phyloP scores from a whole-genome alignment of 441 rosid species.

The Daphne laureola region DNA sequence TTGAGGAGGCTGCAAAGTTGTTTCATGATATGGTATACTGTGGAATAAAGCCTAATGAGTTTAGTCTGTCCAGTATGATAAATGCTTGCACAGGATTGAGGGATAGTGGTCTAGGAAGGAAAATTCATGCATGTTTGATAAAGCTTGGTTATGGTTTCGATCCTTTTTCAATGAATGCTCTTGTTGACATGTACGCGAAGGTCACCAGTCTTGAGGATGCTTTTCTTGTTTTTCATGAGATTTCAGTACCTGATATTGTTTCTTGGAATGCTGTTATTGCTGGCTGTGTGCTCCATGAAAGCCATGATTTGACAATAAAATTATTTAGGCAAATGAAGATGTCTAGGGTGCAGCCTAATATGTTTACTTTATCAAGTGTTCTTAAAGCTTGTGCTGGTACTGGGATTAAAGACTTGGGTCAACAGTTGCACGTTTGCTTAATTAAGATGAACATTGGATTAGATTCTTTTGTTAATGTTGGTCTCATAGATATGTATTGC shows the following conservation, averaged over 20 bases:
- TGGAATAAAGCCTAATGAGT: constrained; percentile 54
- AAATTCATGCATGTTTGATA: constrained; percentile 40
- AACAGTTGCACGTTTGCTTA: constrained; percentile 41
- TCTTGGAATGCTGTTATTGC: constrained; percentile 72
- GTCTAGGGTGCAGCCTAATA: constrained; percentile 37
- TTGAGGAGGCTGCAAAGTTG: constrained; percentile 35
- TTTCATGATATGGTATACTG: constrained; percentile 46
- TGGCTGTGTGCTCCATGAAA: constrained; percentile 47
- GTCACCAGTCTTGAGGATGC: constrained; percentile 41
- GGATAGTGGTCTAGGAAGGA: constrained; percentile 38
- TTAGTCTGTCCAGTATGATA: constrained; percentile 57
- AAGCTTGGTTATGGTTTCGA: constrained; percentile 49
- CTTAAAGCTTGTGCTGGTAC: constrained; percentile 52
- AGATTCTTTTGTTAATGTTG: constrained; percentile 51
- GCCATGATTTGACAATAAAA: constrained; percentile 29
- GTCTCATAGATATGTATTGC: constrained; percentile 57
- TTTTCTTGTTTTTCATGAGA: constrained; percentile 33
- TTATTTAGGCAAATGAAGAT: constrained; percentile 36
- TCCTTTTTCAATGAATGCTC: constrained; percentile 52
- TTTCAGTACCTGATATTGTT: constrained; percentile 46
- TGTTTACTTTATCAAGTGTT: constrained; percentile 53
- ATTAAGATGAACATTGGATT: constrained; percentile 37
- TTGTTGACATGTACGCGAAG: constrained; percentile 74
- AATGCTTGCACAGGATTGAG: constrained; percentile 52
- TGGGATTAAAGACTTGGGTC: constrained; percentile 35